These are phyloP conservation scores for Limonomyces culmigenus DNA, from an alignment of 1,284 basidiomycete genomes.

Conservation along the genomic window DNA sequence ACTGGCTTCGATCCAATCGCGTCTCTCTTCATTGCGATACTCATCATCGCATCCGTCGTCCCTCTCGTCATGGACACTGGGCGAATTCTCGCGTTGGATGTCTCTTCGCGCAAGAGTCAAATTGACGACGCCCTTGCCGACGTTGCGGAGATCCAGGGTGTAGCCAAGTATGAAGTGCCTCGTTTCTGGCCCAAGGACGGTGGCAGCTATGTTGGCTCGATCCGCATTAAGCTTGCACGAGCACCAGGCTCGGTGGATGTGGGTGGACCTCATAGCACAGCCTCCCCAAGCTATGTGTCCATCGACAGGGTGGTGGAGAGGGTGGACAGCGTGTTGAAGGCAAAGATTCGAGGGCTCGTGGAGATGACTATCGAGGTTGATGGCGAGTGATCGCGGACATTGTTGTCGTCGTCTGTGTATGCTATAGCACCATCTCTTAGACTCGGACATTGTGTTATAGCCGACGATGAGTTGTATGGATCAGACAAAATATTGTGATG, in stretches of 20 bases:
- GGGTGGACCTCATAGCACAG: conserved; percentile 28
- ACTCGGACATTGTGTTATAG: no score
- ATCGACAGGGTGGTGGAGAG: conserved; percentile 58
- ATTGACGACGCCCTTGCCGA: conserved; percentile 65
- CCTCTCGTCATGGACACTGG: conserved; percentile 92
- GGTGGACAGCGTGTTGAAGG: conserved; percentile 57
- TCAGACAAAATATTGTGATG: no score
- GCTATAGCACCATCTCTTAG: not conserved
- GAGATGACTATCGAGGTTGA: conserved; percentile 83
- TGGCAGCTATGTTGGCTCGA: conserved; percentile 71
- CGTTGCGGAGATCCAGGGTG: conserved; percentile 52
- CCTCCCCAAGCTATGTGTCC: conserved; percentile 33
- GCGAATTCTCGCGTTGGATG: conserved; percentile 75
- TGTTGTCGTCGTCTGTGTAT: not conserved
- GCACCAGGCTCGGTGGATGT: conserved; percentile 40
- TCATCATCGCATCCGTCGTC: conserved; percentile 91
- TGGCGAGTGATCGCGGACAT: not conserved
- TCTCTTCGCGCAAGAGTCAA: conserved; percentile 49
- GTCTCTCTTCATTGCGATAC: conserved; percentile 86
- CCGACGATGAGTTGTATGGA: no score
- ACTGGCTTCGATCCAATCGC: conserved; percentile 99
- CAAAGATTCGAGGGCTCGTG: conserved; percentile 61
- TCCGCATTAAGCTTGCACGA: conserved; percentile 67
- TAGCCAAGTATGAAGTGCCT: conserved; percentile 66
- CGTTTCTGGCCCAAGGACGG: conserved; percentile 97